Percentiles rank a stretch among this genome's conserved stretches.
phyloP scores from a whole-genome alignment of 805 yeast genomes.

The Ascoidea asiatica region DNA sequence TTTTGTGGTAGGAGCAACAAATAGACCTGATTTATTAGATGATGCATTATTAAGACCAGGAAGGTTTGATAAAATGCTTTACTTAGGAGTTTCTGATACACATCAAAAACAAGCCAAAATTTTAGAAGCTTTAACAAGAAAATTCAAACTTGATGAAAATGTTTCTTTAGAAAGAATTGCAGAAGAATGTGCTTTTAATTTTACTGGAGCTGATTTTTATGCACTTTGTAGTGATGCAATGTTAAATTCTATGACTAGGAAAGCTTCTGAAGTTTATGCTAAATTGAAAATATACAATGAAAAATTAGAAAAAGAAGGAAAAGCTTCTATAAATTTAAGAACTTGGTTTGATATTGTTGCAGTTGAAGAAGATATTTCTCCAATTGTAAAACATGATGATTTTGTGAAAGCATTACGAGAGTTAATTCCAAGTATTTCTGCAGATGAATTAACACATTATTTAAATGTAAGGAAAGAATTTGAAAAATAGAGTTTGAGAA shows the following conservation, averaged over 20 bases:
- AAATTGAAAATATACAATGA: conserved; percentile 43
- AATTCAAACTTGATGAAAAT: conserved; percentile 47
- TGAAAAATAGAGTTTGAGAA: no score
- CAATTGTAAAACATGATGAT: conserved; percentile 56
- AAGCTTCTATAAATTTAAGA: conserved; percentile 43
- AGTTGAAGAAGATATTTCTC: conserved; percentile 48
- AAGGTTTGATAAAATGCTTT: conserved; percentile 88
- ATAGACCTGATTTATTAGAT: conserved; percentile 88
- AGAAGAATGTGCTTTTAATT: conserved; percentile 68
- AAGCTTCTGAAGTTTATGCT: conserved; percentile 61
- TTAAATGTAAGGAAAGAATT: conserved; percentile 65
- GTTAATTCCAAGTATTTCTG: conserved; percentile 75
- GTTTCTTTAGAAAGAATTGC: conserved; percentile 53
- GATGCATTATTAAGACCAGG: conserved; percentile 92
- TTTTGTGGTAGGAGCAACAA: conserved; percentile 97
- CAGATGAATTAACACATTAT: conserved; percentile 77
- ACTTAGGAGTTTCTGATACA: conserved; percentile 86
- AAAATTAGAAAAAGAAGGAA: conserved; percentile 16
- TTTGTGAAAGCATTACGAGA: conserved; percentile 64
- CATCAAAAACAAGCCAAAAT: conserved; percentile 80
- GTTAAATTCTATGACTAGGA: conserved; percentile 91
- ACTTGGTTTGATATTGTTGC: conserved; percentile 90
- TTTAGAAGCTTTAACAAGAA: conserved; percentile 77
- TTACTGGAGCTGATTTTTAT: conserved; percentile 96
- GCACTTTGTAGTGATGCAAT: conserved; percentile 93